Evolutionary conservation across 805 yeast species (phyloP), one percentile per base, ranked within the genome.

Genomic region (Hanseniaspora guilliermondii): DNA sequence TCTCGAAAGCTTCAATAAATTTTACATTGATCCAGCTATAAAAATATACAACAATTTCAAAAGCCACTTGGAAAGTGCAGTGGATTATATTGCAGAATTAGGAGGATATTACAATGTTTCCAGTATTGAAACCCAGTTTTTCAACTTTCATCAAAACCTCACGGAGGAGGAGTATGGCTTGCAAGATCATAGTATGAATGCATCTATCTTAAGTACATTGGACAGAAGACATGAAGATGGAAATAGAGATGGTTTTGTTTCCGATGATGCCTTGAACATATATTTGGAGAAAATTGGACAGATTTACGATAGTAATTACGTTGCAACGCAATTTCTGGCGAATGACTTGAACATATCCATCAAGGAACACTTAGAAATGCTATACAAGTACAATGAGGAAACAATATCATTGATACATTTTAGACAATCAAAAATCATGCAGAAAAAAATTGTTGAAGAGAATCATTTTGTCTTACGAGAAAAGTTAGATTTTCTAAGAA

Each of bases 211-310:
- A 32, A 49, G 53, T n/a, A 9, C 27, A 7, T 19, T 12, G 19
- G 53, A 49, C 7, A 49, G 42, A 42, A 35, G 41, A 25, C 3
- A 25, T 36, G 33, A 17, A 27, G 35, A 24, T 16, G 14, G 22
- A 1, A 39, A 30, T 19, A 36, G 17, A 6, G 76, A 82, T 6
- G 67, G 68, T 22, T 83, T 79, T 58, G 27, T 27, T 1, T 24
- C 47, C 4, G 75, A 76, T 58, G 74, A 79, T 2, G 82, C 80
- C 53, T 65, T 78, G 17, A 85, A 85, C 2, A 47, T 53, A 6
- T 80, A 58, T 71, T 79, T 60, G 64, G 97, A 93, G 64, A 79
- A 80, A 58, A 78, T 87, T 30, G 97, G 97, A 1, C 88, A 85
- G 62, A 83, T 88, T 1, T 81, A 86, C 58, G 97, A 93, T 65